Percentiles rank a stretch among this genome's conserved stretches.
phyloP scores from a whole-genome alignment of 2,329 filamentous ascomycete species.

The Penicillium olsonii region DNA sequence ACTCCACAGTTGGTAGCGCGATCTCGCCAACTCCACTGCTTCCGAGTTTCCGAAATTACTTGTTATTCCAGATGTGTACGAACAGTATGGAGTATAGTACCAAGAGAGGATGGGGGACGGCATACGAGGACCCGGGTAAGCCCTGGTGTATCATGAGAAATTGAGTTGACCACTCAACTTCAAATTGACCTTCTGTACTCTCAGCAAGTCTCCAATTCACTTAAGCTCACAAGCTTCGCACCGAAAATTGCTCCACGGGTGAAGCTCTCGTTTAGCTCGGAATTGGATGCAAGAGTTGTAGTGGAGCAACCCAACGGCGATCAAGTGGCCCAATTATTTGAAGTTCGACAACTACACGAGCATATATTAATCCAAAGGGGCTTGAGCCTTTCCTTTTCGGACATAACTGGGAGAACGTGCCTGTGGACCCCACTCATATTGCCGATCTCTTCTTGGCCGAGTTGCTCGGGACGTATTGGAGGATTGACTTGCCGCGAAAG shows the following conservation, averaged over 20 bases:
- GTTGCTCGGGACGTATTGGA: not conserved
- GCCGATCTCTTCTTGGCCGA: conserved; percentile 19
- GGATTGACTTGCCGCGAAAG: conserved; percentile 6
- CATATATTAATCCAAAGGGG: conserved; percentile 9
- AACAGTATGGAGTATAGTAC: no score
- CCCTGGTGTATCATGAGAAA: no score
- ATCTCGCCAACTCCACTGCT: conserved; percentile 1
- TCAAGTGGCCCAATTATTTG: conserved; percentile 10
- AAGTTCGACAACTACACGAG: conserved; percentile 2
- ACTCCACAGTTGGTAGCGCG: not conserved
- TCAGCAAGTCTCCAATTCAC: no score
- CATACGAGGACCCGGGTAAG: no score
- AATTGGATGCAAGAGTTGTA: conserved; percentile 8
- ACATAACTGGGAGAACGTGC: conserved; percentile 10
- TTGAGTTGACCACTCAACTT: not conserved
- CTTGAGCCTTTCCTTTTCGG: conserved; percentile 7
- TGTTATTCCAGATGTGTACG: not conserved
- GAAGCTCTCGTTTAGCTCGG: conserved; percentile 5
- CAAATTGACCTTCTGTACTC: not conserved
- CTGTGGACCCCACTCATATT: conserved; percentile 8
- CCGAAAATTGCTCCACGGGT: conserved; percentile 18
- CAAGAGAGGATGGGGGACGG: no score
- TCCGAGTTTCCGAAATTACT: not conserved
- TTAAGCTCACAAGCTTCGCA: not conserved
- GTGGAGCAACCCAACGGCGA: conserved; percentile 19